Percentiles rank a stretch among this genome's conserved stretches.
These are phyloP conservation scores for Schoenoplectus tabernaemontani DNA, from an alignment of 202 grass and related monocot species.

Conservation along the genomic window DNA sequence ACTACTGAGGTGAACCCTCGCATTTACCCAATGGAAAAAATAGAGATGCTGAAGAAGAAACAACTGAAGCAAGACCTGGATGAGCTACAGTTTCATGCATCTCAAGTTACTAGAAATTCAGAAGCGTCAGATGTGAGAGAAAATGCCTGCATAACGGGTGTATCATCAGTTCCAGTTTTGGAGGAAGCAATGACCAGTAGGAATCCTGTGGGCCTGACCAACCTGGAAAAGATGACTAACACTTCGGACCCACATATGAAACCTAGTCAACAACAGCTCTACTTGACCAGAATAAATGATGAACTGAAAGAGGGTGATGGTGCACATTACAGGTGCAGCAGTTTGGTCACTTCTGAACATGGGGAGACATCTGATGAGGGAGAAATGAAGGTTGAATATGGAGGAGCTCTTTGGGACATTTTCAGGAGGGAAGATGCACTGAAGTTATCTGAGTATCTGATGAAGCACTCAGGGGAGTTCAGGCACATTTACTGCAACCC, in stretches of 20 bases:
- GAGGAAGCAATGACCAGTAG: slow-evolving; percentile 16
- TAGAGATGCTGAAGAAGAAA: slow-evolving; percentile 36
- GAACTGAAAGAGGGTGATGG: background rate
- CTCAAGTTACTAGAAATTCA: background rate
- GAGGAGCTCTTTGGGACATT: slow-evolving; percentile 77
- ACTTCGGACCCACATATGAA: background rate
- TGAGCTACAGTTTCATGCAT: slow-evolving; percentile 26
- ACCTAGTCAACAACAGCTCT: background rate
- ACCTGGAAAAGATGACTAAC: background rate
- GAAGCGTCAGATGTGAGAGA: background rate
- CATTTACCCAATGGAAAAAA: background rate
- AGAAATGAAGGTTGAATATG: slow-evolving; percentile 14
- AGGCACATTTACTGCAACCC: slow-evolving; percentile 44
- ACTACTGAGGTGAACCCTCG: slow-evolving; percentile 26
- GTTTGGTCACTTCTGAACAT: background rate
- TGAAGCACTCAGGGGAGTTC: slow-evolving; percentile 48
- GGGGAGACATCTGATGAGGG: background rate
- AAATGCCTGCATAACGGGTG: background rate
- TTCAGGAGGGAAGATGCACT: slow-evolving; percentile 65
- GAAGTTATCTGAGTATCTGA: slow-evolving; percentile 54
- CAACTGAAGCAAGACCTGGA: slow-evolving; percentile 45
- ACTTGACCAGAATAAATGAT: background rate
- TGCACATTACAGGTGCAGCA: background rate
- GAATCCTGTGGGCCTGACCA: background rate
- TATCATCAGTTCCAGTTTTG: slow-evolving; percentile 1